Base-by-base conservation (phyloP, 331 rosid species). In the Spiraea crenata region DNA sequence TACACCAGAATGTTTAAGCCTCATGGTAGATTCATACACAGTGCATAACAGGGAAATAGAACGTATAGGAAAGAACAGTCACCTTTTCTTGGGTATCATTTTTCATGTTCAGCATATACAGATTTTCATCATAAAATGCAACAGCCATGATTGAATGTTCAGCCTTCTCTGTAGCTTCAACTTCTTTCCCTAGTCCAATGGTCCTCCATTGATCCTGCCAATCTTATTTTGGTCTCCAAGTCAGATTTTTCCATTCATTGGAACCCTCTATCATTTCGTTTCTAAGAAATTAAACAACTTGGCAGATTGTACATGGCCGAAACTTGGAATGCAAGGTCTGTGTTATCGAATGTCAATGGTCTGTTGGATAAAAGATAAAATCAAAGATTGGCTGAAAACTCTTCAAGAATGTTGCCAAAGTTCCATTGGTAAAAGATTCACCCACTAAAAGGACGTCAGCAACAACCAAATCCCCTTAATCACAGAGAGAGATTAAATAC, bases 201-300 rank as follows among this genome's bases (percentile, higher is more conserved):
- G 81, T 89, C 76, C 78, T 88, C 54, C 91, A 64, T 67, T 76
- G 89, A 66, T 88, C 96, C 78, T 91, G 96, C 99, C 96, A 95
- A 78, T 95, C 99, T 70, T 85, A 96, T 70, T 88, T 95, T 57
- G 81, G 81, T 87, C 74, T 85, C 90, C 70, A 83, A 68, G 82
- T 82, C 85, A 67, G 79, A 63, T 54, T 70, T 84, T 81, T 87
- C 8, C 13, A 65, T 80, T 89, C 91, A 69, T 69, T 59, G 68
- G 58, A 59, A 75, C 74, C 74, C 98, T 86, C 81, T 74, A 80
- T 56, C 52, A 79, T 61, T 57, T 80, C 76, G 76, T 77, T 34
- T 45, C 15, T 51, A 12, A 74, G 14, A 40, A 65, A 66, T 13
- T n/a, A 60, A 57, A 45, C 51, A 61, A 2, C 40, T 34, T 14